Evolutionary conservation across 352 stramenopile genomes (phyloP).

Genomic region (Globisporangium cystogenes): DNA sequence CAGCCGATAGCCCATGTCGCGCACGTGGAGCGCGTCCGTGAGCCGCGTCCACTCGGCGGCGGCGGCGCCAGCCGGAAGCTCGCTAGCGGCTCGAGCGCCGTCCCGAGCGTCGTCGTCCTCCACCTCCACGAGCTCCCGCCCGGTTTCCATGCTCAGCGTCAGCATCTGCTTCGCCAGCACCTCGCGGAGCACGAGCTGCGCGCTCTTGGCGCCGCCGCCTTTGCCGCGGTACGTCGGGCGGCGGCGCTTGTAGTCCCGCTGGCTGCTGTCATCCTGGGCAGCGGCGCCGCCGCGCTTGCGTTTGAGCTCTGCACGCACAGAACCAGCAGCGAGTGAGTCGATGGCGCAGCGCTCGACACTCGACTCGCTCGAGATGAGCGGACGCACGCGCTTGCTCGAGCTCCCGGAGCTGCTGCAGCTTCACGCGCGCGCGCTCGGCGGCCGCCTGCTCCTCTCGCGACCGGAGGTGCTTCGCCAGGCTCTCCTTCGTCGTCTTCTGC

Average conservation of each 20-base stretch:
- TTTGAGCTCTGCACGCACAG: not conserved
- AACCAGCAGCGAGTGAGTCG: not conserved
- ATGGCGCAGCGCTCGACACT: not conserved
- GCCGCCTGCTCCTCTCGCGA: constrained; percentile 3
- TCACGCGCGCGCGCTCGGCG: not conserved
- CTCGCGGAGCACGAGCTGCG: constrained; percentile 39
- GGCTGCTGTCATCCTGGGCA: constrained; percentile 1
- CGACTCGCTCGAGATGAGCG: not conserved
- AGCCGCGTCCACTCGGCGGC: constrained; percentile 10
- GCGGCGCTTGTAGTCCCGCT: constrained; percentile 42
- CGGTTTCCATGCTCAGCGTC: constrained; percentile 34
- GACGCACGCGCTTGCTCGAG: constrained; percentile 6
- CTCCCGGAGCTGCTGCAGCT: constrained; percentile 6
- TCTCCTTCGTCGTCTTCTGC: constrained; percentile 11
- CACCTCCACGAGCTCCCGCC: constrained; percentile 20
- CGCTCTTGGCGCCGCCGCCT: constrained; percentile 26
- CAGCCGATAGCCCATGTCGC: constrained; percentile 12
- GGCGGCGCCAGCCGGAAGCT: not conserved
- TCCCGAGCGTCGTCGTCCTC: constrained; percentile 1
- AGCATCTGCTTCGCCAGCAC: constrained; percentile 66
- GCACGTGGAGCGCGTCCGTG: constrained; percentile 15
- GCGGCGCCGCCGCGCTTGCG: not conserved
- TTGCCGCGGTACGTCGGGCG: constrained; percentile 51
- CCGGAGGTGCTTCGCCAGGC: constrained; percentile 11
- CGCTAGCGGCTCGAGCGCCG: not conserved